A percentile compares a stretch with the other conserved stretches of the same genome.
phyloP scores from a whole-genome alignment of 352 stramenopile genomes.

The Pythium pyrilobum region DNA sequence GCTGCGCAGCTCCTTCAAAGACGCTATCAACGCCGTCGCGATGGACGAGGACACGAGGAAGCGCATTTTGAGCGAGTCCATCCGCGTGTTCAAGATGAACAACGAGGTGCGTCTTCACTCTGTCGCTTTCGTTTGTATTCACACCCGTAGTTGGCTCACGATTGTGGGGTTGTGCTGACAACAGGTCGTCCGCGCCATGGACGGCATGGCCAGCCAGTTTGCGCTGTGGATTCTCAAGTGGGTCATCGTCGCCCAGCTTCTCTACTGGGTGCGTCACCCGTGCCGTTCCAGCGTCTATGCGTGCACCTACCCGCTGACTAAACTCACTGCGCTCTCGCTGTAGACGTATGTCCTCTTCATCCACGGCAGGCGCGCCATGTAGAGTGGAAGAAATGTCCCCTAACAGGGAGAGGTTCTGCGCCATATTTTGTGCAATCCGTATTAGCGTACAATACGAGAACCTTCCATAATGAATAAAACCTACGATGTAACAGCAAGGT shows the following conservation, averaged over 20 bases:
- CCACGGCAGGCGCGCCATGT: constrained; percentile 9
- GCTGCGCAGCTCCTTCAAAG: constrained; percentile 49
- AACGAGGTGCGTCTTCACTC: constrained; percentile 36
- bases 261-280: constrained; percentile 37
- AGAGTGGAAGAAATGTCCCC: too few species aligned
- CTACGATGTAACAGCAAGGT: not conserved
- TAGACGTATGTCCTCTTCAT: constrained; percentile 21
- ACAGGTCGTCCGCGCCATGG: constrained; percentile 60
- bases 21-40: constrained; percentile 42
- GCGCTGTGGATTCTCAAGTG: constrained; percentile 57
- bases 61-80: constrained; percentile 45
- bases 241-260: constrained; percentile 41
- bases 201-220: constrained; percentile 40
- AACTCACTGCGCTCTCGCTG: not conserved
- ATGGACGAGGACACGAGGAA: constrained; percentile 40
- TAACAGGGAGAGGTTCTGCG: too few species aligned
- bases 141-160: not conserved
- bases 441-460: constrained; percentile 1
- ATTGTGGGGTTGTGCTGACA: not conserved
- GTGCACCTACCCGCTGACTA: not conserved
- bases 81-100: constrained; percentile 60
- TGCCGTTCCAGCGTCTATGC: not conserved
- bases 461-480: constrained; percentile 6
- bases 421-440: constrained; percentile 4
- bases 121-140: not conserved